Evolutionary conservation across 331 rosid species (phyloP), one percentile per base, ranked within the genome.

Genomic region (Acacia concinna): DNA sequence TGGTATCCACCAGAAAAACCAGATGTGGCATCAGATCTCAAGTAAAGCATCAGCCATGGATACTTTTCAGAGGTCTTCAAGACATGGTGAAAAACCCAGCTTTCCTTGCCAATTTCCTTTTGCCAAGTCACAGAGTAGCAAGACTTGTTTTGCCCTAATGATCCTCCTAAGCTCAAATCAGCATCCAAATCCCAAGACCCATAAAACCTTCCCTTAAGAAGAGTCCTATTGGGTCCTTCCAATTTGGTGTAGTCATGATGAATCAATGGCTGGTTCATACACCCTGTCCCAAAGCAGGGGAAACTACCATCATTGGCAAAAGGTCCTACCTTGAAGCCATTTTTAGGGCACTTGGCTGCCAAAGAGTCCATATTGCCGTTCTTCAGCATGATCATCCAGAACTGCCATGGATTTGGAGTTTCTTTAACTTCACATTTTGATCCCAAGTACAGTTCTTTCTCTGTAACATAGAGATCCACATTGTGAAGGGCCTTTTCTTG

Each of bases 11-110:
- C 84, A 25, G 87, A 84, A 41, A 80, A 46, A 17, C 84, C 87
- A 71, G 21, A 5, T 0, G 84, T 84, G 54, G 87, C 84, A 80
- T 84, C 87, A 20, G 87, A 84, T 80, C 87, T 84, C 21, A 84
- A 76, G 84, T 84, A 84, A 63, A 84, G 84, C 87, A 84, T 80
- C 70, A 84, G 63, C 84, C 87, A 84, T 32, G 84, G 84, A 84
- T 84, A 84, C 82, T 76, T 80, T 1, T 43, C 8, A 15, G 87
- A 80, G 51, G 87, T 84, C 68, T 59, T 84, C 84, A 84, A 76
- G 43, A 80, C 68, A 74, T 84, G 82, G 60, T 80, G 84, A 30
- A 84, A 80, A 65, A 72, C 43, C 87, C 87, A 84, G 67, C 87
- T 84, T 80, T 80, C 87, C 40, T 71, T 66, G 34, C 82, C 71